Percentiles rank a stretch among this genome's conserved stretches.
Evolutionary conservation across 129 eudicot genomes (phyloP).

Genomic region (Pulicaria dysenterica): DNA sequence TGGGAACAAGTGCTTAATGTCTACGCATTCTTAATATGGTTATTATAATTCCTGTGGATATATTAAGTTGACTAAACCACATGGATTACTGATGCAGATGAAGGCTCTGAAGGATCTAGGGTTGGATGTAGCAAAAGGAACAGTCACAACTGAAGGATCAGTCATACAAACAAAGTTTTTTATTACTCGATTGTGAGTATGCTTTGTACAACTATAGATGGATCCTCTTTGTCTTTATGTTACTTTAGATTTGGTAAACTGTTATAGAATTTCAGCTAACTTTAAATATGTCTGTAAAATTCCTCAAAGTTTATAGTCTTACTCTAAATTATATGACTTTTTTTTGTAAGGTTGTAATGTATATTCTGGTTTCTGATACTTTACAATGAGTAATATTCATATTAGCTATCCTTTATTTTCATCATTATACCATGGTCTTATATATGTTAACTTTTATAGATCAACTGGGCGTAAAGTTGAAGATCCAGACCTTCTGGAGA

Average conservation of each 20-base stretch:
- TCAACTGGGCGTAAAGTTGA: conserved; percentile 88
- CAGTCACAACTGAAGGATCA: conserved; percentile 83
- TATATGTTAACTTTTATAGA: conserved; percentile 41
- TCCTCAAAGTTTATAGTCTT: conserved; percentile 1
- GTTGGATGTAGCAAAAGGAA: conserved; percentile 88
- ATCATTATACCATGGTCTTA: background rate
- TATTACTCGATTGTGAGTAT: conserved; percentile 66
- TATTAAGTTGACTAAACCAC: conserved; percentile 13
- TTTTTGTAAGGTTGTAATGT: background rate
- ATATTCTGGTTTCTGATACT: background rate
- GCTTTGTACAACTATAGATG: conserved; percentile 13
- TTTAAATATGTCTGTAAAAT: conserved; percentile 23
- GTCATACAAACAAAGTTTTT: conserved; percentile 66
- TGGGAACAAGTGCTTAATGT: background rate
- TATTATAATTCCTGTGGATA: background rate
- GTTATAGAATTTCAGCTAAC: background rate
- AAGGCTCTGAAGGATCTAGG: conserved; percentile 86
- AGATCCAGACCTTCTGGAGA: conserved; percentile 96
- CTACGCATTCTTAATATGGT: background rate
- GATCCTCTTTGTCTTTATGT: conserved; percentile 15
- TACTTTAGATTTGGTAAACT: conserved; percentile 14
- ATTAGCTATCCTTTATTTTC: conserved; percentile 6
- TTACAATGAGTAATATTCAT: background rate
- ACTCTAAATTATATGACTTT: conserved; percentile 6
- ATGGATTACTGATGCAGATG: conserved; percentile 63